A percentile compares a stretch with the other conserved stretches of the same genome.
These are phyloP conservation scores for Trebouxiophyceae sp. DNA, from an alignment of 163 green algal species.

Conservation along the genomic window DNA sequence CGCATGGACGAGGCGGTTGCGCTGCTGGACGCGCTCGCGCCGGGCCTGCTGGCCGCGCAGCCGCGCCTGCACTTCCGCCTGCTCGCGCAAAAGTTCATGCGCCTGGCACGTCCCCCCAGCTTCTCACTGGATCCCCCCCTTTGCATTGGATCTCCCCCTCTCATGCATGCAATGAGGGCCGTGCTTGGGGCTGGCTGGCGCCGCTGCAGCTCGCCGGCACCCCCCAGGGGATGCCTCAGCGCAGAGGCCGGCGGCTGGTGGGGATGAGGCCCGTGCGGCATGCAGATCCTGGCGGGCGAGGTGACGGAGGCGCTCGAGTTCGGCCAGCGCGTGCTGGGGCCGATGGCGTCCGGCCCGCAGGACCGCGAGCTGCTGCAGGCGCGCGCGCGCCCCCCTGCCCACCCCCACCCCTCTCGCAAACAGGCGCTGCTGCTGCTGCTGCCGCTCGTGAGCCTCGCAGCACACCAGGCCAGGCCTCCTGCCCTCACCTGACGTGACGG, in stretches of 20 bases:
- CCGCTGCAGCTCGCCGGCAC: no score
- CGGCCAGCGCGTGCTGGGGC: no score
- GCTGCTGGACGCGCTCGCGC: neutral
- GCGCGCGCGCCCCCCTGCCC: neutral
- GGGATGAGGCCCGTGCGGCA: no score
- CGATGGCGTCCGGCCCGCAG: no score
- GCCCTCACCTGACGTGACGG: no score
- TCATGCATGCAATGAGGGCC: neutral
- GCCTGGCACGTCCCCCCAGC: neutral
- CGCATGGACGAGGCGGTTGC: slow-evolving; percentile 45
- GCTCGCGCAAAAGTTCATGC: neutral
- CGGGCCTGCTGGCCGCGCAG: neutral
- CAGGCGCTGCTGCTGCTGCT: neutral
- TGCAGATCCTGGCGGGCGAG: no score
- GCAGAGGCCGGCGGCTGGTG: no score
- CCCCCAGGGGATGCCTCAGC: neutral
- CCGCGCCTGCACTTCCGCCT: neutral
- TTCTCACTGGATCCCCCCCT: neutral
- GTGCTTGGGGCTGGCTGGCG: no score
- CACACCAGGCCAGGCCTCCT: no score
- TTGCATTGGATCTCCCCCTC: neutral
- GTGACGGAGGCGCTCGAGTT: no score
- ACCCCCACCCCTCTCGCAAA: neutral
- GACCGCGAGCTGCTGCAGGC: neutral
- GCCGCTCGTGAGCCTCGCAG: no score